phyloP scores from a whole-genome alignment of 2,329 filamentous ascomycete genomes.

The Pestalotiopsis sp. region DNA sequence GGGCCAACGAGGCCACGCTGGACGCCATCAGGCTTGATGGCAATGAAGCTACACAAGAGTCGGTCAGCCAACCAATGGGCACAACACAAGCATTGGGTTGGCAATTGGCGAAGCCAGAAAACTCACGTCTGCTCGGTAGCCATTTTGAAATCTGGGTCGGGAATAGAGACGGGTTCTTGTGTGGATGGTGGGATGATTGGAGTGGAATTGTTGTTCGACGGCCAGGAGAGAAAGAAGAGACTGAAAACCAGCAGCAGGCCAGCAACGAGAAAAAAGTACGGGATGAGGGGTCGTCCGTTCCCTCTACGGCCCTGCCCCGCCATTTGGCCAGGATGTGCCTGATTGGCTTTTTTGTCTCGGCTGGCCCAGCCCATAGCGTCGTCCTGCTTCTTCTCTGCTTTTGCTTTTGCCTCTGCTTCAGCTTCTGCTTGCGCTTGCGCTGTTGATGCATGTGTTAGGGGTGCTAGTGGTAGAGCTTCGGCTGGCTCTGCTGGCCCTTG shows the following conservation, averaged over 20 bases:
- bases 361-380: neutral
- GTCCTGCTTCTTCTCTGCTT: neutral
- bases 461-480: neutral
- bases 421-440: conserved; percentile 17
- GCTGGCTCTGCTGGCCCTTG: neutral
- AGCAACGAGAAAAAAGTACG: conserved; percentile 32
- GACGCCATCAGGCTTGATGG: conserved; percentile 99
- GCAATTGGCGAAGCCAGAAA: neutral
- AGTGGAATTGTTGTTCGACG: conserved; percentile 25
- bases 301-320: neutral
- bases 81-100: too few relatives aligned
- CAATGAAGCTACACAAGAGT: conserved; percentile 80
- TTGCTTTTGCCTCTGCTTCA: conserved; percentile 15
- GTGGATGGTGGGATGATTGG: conserved; percentile 12
- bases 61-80: neutral
- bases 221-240: conserved; percentile 32
- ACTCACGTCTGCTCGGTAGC: conserved; percentile 35
- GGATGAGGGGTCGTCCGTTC: conserved; percentile 30
- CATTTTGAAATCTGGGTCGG: conserved; percentile 30
- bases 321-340: conserved; percentile 2
- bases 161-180: conserved; percentile 18
- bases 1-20: conserved; percentile 95
- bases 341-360: conserved; percentile 12
- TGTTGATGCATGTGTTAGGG: conserved; percentile 13
- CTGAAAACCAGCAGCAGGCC: conserved; percentile 31